Evolutionary conservation across 768 basidiomycete genomes (phyloP).

Genomic region (Calocera cornea): DNA sequence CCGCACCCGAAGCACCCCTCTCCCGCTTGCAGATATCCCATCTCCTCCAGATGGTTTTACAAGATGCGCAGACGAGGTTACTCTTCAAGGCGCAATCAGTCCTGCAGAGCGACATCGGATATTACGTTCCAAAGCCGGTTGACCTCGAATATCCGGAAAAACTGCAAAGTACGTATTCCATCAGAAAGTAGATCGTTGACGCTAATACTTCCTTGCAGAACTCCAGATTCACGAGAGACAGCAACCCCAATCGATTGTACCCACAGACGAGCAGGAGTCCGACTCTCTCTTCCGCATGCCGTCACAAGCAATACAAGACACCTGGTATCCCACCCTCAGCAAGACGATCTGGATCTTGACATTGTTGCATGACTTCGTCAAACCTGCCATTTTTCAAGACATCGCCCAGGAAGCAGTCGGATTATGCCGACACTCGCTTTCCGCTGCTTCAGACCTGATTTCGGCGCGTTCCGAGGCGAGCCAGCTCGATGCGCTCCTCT

Average conservation of each 20-base stretch:
- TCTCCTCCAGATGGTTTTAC: slow-evolving; percentile 75
- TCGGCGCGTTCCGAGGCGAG: slow-evolving; percentile 30
- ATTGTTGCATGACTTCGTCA: slow-evolving; percentile 81
- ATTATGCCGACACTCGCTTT: slow-evolving; percentile 68
- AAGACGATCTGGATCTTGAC: slow-evolving; percentile 86
- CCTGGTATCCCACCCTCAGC: slow-evolving; percentile 83
- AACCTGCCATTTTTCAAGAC: slow-evolving; percentile 95
- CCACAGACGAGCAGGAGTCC: slow-evolving; percentile 37
- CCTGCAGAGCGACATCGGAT: slow-evolving; percentile 75
- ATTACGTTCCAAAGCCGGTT: slow-evolving; percentile 60
- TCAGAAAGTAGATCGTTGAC: too few species aligned
- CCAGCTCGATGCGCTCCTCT: slow-evolving; percentile 60
- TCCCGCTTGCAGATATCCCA: slow-evolving; percentile 63
- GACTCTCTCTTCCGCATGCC: slow-evolving; percentile 49
- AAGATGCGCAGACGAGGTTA: slow-evolving; percentile 89
- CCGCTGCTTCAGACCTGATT: slow-evolving; percentile 55
- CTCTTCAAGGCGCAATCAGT: slow-evolving; percentile 94
- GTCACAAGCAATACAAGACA: slow-evolving; percentile 58
- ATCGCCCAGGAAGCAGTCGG: slow-evolving; percentile 86
- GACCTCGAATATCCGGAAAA: slow-evolving; percentile 83
- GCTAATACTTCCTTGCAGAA: too few species aligned
- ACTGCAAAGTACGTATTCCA: slow-evolving; percentile 52
- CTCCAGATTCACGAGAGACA: slow-evolving; percentile 51
- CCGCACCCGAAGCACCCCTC: slow-evolving; percentile 22
- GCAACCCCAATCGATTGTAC: slow-evolving; percentile 11